Evolutionary conservation across 768 basidiomycete genomes (phyloP).

Genomic region (Pluteus cervinus): DNA sequence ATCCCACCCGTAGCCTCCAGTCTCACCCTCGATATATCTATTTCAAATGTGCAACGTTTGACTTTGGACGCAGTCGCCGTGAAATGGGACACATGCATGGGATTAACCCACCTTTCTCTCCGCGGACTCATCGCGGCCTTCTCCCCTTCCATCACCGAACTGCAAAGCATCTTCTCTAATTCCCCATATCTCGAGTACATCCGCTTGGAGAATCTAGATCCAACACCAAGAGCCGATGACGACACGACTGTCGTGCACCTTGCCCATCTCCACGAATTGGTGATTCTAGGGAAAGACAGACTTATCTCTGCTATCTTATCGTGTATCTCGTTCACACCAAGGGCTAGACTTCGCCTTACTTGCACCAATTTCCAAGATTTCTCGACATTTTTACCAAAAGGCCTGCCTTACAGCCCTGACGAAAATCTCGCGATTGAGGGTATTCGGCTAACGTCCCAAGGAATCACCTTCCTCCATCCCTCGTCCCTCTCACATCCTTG

Average conservation of each 20-base stretch:
- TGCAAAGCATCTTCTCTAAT: slow-evolving; percentile 23
- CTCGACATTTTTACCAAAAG: slow-evolving; percentile 19
- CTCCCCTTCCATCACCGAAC: slow-evolving; percentile 26
- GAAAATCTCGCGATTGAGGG: background rate
- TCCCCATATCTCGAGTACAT: slow-evolving; percentile 29
- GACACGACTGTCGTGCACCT: slow-evolving; percentile 13
- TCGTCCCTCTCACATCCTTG: slow-evolving; percentile 13
- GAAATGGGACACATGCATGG: slow-evolving; percentile 24
- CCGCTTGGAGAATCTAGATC: slow-evolving; percentile 22
- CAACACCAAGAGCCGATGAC: slow-evolving; percentile 8
- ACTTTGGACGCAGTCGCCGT: slow-evolving; percentile 28
- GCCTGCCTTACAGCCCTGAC: slow-evolving; percentile 12
- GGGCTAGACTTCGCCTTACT: slow-evolving; percentile 23
- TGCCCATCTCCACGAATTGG: slow-evolving; percentile 21
- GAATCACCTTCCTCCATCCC: slow-evolving; percentile 15
- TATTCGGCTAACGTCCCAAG: slow-evolving; percentile 18
- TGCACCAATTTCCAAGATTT: slow-evolving; percentile 19
- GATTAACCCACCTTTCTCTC: slow-evolving; percentile 28
- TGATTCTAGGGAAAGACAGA: slow-evolving; percentile 19
- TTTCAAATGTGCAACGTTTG: slow-evolving; percentile 27
- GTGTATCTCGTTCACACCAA: slow-evolving; percentile 13
- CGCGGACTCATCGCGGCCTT: slow-evolving; percentile 22
- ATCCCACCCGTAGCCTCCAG: slow-evolving; percentile 23
- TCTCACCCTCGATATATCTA: slow-evolving; percentile 13
- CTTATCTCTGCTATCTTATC: slow-evolving; percentile 21